A percentile compares a stretch with the other conserved stretches of the same genome.
These are phyloP conservation scores for Penicillium palitans DNA, from an alignment of 2,329 filamentous ascomycete genomes.

Conservation along the genomic window DNA sequence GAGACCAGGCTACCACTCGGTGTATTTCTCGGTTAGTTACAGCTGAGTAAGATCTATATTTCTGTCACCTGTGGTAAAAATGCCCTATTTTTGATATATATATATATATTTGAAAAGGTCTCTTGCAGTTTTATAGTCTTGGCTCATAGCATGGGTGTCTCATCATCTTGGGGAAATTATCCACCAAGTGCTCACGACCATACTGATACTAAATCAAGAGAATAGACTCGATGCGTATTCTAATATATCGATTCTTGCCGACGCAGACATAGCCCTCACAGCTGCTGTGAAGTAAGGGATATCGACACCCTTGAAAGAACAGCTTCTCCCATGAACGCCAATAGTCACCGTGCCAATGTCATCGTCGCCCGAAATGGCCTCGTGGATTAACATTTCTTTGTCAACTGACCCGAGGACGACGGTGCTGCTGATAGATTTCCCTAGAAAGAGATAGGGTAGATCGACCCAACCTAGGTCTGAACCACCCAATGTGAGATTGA, in stretches of 20 bases:
- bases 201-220: not conserved
- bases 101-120: too few species aligned
- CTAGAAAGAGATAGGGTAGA: conserved; percentile 24
- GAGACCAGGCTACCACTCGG: too few species aligned
- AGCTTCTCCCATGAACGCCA: conserved; percentile 25
- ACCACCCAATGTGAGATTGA: conserved; percentile 28
- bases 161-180: too few species aligned
- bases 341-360: conserved; percentile 24
- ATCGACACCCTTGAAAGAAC: conserved; percentile 27
- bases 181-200: too few species aligned
- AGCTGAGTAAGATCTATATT: too few species aligned
- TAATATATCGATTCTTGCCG: conserved; percentile 21
- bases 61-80: too few species aligned
- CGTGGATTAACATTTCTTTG: conserved; percentile 19
- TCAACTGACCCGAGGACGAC: conserved; percentile 23
- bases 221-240: conserved; percentile 21
- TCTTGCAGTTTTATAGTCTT: not conserved
- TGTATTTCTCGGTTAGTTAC: too few species aligned
- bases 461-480: conserved; percentile 25
- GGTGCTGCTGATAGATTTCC: conserved; percentile 11
- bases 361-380: conserved; percentile 21
- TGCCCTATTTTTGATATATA: too few species aligned
- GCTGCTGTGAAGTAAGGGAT: conserved; percentile 31
- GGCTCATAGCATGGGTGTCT: too few species aligned
- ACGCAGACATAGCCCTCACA: conserved; percentile 22